Percentiles rank a stretch among this genome's conserved stretches.
Conservation (phyloP, 768 basidiomycete species). For the Krasilnikovozyma curviuscula region DNA sequence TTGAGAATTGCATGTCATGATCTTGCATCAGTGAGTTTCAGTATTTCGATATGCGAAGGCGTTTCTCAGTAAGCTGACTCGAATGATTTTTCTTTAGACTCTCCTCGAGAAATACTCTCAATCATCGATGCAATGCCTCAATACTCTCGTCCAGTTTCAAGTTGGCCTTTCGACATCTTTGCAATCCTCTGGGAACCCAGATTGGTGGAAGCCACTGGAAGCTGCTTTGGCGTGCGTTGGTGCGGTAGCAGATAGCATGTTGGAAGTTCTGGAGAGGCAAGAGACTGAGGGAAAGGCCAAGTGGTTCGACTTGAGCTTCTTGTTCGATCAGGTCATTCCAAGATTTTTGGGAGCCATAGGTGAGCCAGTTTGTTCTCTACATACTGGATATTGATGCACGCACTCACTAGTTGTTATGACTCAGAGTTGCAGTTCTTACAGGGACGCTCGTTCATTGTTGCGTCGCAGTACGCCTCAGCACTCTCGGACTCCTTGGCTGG, state of each 20-base stretch:
- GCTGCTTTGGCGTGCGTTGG: constrained; percentile 63
- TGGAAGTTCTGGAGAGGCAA: constrained; percentile 61
- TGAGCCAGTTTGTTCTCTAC: constrained; percentile 25
- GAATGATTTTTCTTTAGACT: constrained; percentile 15
- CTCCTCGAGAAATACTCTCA: constrained; percentile 26
- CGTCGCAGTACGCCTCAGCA: constrained; percentile 62
- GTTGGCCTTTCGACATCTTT: not conserved
- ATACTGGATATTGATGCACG: not conserved
- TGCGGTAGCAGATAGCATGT: constrained; percentile 53
- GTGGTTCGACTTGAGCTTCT: constrained; percentile 54
- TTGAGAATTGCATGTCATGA: constrained; percentile 71
- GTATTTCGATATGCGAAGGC: not conserved
- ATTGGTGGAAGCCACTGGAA: constrained; percentile 89
- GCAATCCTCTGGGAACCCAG: constrained; percentile 30
- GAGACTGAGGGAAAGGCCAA: constrained; percentile 41
- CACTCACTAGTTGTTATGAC: not conserved
- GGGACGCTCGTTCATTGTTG: constrained; percentile 84
- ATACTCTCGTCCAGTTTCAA: constrained; percentile 19
- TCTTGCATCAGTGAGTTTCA: constrained; percentile 31
- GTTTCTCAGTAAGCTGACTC: not conserved
- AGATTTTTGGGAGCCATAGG: constrained; percentile 50
- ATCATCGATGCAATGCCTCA: constrained; percentile 31
- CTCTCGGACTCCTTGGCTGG: constrained; percentile 52
- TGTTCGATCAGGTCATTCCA: constrained; percentile 64
- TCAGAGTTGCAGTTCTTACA: constrained; percentile 80